Evolutionary conservation across 768 basidiomycete genomes (phyloP), one percentile per base, ranked within the genome.

Genomic region (Nidularia pulvinata): DNA sequence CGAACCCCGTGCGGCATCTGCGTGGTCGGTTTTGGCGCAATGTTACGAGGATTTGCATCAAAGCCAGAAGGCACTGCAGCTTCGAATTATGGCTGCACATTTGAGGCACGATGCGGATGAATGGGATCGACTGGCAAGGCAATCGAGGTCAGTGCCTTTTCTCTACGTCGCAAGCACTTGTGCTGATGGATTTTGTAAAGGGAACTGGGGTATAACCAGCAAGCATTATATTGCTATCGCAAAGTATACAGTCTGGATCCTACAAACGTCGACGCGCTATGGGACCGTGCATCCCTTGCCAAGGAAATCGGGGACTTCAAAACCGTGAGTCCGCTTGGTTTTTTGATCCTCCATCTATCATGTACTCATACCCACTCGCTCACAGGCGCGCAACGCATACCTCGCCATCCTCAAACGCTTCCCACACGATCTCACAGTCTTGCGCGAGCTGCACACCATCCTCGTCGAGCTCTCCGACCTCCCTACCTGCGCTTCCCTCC

Each of bases 61-160:
- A 54, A 65, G 67, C 2, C 78, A 88, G 49, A 89, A 88, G 56
- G 89, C 87, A 0, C 71, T 96, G 10, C 91, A 94, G 65, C 78
- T 94, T 49, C 79, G 89, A 46, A 89, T 98, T 43, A 91, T 97
- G 81, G 93, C 86, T 1, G 92, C 94, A 3, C 95, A 98, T 75
- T 74, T 99, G 49, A 80, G 81, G 46, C 84, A 89, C 48, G 91
- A 91, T 60, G 80, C 86, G 1, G 90, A 92, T n/a, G 86, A 88
- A 53, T 98, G 96, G 96, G 88, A 87, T 52, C 76, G 86, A 2
- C 71, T 97, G 6, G 95, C 89, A 0, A 72, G 74, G 46, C 81
- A 91, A 61, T 93, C 89, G 4, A 84, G 80, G 93, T 93, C 58
- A 37, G 39, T 37, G 46, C 33, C 19, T 11, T 6, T 48, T 13